Evolutionary conservation across 1,139 yeast genomes (phyloP).

Genomic region (Candida albicans): DNA sequence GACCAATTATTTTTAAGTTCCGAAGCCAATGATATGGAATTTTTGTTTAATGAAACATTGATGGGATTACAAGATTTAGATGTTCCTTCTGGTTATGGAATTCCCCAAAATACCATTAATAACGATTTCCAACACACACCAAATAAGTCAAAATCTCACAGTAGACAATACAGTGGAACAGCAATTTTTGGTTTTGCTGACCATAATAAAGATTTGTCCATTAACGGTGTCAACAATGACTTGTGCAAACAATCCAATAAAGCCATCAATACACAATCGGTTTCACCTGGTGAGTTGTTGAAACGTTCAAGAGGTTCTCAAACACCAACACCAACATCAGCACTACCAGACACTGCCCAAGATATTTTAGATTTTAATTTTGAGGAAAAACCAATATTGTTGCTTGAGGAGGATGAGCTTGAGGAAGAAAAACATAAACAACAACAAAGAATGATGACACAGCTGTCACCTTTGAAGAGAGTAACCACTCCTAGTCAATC

Average conservation of each 20-base stretch:
- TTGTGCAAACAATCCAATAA: conserved; percentile 19
- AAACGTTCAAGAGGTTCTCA: conserved; percentile 5
- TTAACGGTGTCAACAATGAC: conserved; percentile 36
- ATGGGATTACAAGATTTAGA: conserved; percentile 52
- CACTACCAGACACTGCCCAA: conserved; percentile 5
- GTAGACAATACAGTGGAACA: conserved; percentile 54
- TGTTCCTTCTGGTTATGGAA: conserved; percentile 44
- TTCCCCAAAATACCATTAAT: conserved; percentile 3
- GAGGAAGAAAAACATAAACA: conserved; percentile 16
- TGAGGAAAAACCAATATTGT: conserved; percentile 15
- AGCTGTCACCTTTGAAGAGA: conserved; percentile 14
- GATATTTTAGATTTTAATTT: conserved; percentile 16
- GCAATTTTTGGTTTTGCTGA: conserved; percentile 62
- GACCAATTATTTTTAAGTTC: conserved; percentile 33
- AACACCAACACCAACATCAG: no score
- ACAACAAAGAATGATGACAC: conserved; percentile 4
- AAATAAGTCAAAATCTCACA: conserved; percentile 23
- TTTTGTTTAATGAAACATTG: conserved; percentile 44
- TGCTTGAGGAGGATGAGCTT: conserved; percentile 31
- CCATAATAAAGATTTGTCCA: conserved; percentile 52
- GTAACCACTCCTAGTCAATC: conserved; percentile 9
- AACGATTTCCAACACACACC: conserved; percentile 5
- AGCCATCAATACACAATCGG: conserved; percentile 20
- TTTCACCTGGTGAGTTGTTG: conserved; percentile 37
- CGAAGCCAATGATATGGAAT: conserved; percentile 41